Percentiles rank a stretch among this genome's conserved stretches.
Conservation (phyloP, 2,329 filamentous ascomycete species). For the Sclerotinia sclerotiorum region DNA sequence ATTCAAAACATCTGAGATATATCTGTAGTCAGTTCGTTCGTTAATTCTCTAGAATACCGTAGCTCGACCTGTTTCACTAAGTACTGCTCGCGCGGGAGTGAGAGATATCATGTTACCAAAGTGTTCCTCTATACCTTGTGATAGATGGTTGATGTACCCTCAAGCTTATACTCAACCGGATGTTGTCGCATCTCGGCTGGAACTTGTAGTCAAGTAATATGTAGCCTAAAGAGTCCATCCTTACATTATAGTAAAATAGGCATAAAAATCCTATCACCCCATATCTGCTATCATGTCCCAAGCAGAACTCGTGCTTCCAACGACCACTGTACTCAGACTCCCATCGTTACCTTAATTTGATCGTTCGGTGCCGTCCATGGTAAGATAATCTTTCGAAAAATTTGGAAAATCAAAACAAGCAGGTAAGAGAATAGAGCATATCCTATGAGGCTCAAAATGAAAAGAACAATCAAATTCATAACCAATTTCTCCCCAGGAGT, state of each 20-base stretch:
- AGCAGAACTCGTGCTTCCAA: conserved; percentile 3
- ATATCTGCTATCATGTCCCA: conserved; percentile 6
- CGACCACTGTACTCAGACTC: background rate
- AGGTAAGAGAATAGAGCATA: conserved; percentile 23
- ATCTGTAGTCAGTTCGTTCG: background rate
- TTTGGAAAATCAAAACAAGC: conserved; percentile 18
- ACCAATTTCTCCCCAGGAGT: conserved; percentile 46
- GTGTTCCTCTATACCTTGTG: background rate
- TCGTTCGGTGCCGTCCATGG: conserved; percentile 19
- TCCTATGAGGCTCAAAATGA: conserved; percentile 21
- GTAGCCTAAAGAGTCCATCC: background rate
- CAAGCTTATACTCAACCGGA: background rate
- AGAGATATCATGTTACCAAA: background rate
- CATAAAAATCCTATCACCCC: background rate
- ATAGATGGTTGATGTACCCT: background rate
- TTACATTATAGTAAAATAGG: conserved; percentile 6
- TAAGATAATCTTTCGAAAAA: conserved; percentile 17
- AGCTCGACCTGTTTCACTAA: background rate
- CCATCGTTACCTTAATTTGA: conserved; percentile 5
- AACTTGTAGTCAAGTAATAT: background rate
- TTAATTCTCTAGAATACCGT: too few species aligned
- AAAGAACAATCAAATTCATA: conserved; percentile 44
- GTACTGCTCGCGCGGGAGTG: background rate
- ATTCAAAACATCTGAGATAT: background rate
- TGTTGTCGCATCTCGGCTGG: too few species aligned